phyloP scores from a whole-genome alignment of 495 filamentous ascomycete species.

The Terfezia boudieri region DNA sequence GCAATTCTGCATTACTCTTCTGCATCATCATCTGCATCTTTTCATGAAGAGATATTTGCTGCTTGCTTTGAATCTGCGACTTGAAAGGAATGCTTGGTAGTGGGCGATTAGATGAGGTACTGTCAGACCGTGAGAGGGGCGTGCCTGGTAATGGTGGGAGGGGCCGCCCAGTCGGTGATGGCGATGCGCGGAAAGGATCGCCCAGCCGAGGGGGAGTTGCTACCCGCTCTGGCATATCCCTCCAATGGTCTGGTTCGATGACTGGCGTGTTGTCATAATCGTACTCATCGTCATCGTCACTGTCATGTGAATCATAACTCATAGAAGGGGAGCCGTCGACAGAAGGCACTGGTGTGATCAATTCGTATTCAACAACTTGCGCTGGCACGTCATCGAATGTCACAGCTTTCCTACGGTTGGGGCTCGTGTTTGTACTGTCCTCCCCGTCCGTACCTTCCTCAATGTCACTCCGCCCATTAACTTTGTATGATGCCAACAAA shows the following conservation, averaged over 20 bases:
- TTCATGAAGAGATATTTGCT: conserved; percentile 58
- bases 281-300: conserved; percentile 47
- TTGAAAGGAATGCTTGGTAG: conserved; percentile 49
- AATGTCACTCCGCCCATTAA: conserved; percentile 40
- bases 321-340: conserved; percentile 72
- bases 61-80: neutral
- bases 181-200: conserved; percentile 35
- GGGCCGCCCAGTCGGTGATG: conserved; percentile 17
- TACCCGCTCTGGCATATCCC: conserved; percentile 37
- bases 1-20: conserved; percentile 30
- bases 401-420: conserved; percentile 80
- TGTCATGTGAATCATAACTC: conserved; percentile 60
- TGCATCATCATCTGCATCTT: conserved; percentile 60
- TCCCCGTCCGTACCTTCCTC: conserved; percentile 53
- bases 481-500: conserved; percentile 43
- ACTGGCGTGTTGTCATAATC: conserved; percentile 94
- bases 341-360: conserved; percentile 85
- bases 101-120: conserved; percentile 25
- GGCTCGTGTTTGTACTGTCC: conserved; percentile 37
- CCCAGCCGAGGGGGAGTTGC: conserved; percentile 35
- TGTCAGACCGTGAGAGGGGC: conserved; percentile 11
- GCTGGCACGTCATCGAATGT: conserved; percentile 89
- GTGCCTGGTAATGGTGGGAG: conserved; percentile 17
- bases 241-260: conserved; percentile 90
- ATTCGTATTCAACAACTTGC: conserved; percentile 89